Conservation (phyloP, 2,329 filamentous ascomycete species). For the Penicillium sp. region DNA sequence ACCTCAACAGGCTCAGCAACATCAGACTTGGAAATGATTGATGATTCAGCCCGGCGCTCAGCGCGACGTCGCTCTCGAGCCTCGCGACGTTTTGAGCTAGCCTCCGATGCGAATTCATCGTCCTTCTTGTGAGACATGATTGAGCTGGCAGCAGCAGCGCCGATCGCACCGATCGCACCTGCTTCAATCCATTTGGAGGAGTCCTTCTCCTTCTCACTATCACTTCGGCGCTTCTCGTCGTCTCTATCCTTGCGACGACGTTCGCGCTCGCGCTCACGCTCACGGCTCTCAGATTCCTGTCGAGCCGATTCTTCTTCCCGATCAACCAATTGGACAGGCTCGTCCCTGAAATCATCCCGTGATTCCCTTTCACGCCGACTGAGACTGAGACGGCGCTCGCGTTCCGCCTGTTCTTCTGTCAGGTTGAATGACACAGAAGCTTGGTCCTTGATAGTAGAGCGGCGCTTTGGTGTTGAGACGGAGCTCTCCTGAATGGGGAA, state of each 20-base stretch:
- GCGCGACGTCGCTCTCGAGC: conserved; percentile 40
- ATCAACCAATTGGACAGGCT: conserved; percentile 28
- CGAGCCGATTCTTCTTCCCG: conserved; percentile 25
- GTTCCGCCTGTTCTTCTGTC: conserved; percentile 56
- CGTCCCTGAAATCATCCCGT: conserved; percentile 22
- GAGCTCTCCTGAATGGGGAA: conserved; percentile 32
- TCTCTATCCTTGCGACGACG: conserved; percentile 21
- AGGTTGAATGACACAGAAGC: conserved; percentile 57
- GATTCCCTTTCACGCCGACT: conserved; percentile 25
- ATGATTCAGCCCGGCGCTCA: conserved; percentile 26
- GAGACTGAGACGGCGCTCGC: conserved; percentile 41
- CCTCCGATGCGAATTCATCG: conserved; percentile 29
- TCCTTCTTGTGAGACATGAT: conserved; percentile 35
- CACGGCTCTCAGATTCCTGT: conserved; percentile 17
- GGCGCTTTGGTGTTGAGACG: conserved; percentile 30
- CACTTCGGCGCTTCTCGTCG: conserved; percentile 15
- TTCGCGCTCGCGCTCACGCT: conserved; percentile 20
- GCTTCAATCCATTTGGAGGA: conserved; percentile 33
- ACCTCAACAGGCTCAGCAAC: conserved; percentile 18
- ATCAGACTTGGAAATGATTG: conserved; percentile 26
- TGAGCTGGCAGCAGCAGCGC: conserved; percentile 48
- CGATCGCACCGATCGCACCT: conserved; percentile 52
- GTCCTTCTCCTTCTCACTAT: conserved; percentile 27
- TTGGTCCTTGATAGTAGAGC: conserved; percentile 36
- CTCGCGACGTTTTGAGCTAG: conserved; percentile 35